Base-by-base conservation (phyloP, 768 basidiomycete genomes). In the Pleurotus citrinopileatus region DNA sequence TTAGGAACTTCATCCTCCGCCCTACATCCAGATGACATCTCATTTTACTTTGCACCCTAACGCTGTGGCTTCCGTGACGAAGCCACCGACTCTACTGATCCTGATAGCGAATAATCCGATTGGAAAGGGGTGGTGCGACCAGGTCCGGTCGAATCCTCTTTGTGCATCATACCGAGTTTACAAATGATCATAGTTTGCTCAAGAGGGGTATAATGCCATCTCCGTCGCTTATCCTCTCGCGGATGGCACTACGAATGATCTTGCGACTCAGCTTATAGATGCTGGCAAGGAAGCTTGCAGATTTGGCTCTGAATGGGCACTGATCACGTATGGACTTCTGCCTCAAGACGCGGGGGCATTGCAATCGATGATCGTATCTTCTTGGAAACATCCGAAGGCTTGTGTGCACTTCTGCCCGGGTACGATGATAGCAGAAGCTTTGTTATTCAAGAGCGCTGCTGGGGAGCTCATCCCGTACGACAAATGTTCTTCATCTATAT, bases 121-220 rank as follows among this genome's bases (percentile, higher is more conserved):
- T 9, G 38, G 52, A 7, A 53, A 25, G 15, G 52, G 52, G n/a
- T 53, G 52, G 52, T 53, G 52, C 28, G 52, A 53, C 19, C 52
- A 53, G 52, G 52, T 43, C 9, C n/a, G 38, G 17, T 26, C 22
- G 17, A 38, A 46, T 26, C 13, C 26, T 17, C 20, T 25, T n/a
- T n/a, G n/a, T n/a, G n/a, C n/a, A n/a, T n/a, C n/a, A n/a, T n/a
- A n/a, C n/a, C n/a, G n/a, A n/a, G n/a, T n/a, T n/a, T n/a, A n/a
- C n/a, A n/a, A n/a, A n/a, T n/a, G n/a, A 23, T 25, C 26, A 15
- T 28, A 53, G 52, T 53, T 53, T 28, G 19, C 27, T 27, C 52
- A 53, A 27, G 52, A 53, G 17, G 52, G 52, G 27, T 53, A 53
- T 23, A 53, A 53, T n/a, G 52, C 42, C 27, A 25, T 53, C 15